Evolutionary conservation across 768 basidiomycete genomes (phyloP), one percentile per base, ranked within the genome.

Genomic region (Collybia sordida): DNA sequence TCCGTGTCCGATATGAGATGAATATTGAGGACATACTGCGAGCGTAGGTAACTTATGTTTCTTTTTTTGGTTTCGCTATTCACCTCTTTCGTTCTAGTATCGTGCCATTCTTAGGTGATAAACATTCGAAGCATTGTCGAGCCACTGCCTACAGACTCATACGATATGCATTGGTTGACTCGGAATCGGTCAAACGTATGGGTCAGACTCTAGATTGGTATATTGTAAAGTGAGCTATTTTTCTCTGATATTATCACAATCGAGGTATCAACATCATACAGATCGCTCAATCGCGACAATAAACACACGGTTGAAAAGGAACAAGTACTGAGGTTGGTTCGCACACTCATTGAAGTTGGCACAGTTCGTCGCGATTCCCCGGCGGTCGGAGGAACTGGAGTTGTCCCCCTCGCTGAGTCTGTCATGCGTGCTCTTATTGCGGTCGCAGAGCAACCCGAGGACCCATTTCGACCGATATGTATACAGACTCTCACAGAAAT

Each of bases 401-500:
- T 64, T 2, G 78, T 88, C 3, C 85, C 84, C 11, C 64, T 93
- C 43, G 86, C 88, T 6, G 84, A 90, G 58, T 72, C 84, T 23
- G 79, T 93, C 44, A 82, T 98, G 71, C 82, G 97, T 25, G 90
- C 92, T 9, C 71, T 98, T n/a, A 83, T 98, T 35, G 91, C 95
- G 7, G 82, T 97, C 11, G 93, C 95, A 0, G 97, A 99, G 64
- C 89, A 93, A 50, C 76, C 81, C 8, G 97, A 98, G 56, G 97
- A 98, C 59, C 86, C 89, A 0, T 90, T 98, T 61, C 78, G 88
- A 50, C 74, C 80, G 1, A 82, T 93, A 42, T 90, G 86, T 40
- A 77, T 98, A 25, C 85, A 94, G 66, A 97, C 92, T 0, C 68
- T 99, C 47, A 80, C 90, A 0, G 97, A 98, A 72, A 90, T 98